Conservation (phyloP, 768 basidiomycete species). For the Pholiota conissans region DNA sequence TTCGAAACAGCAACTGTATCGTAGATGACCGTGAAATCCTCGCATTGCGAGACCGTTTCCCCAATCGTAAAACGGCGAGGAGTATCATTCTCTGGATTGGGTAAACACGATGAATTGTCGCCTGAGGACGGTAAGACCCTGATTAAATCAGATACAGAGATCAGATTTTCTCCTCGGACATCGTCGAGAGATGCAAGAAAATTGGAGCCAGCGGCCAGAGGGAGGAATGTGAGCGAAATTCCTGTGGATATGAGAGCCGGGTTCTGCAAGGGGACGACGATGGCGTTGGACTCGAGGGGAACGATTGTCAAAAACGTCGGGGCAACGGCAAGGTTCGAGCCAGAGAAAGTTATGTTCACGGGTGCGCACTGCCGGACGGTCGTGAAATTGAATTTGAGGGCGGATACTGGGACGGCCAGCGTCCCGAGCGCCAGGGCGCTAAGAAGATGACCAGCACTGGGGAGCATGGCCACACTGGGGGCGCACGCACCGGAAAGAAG, state of each 20-base stretch:
- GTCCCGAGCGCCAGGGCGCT: slow-evolving; percentile 33
- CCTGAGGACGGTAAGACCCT: slow-evolving; percentile 39
- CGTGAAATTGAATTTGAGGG: slow-evolving; percentile 40
- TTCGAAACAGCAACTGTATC: slow-evolving; percentile 27
- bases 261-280: slow-evolving; percentile 45
- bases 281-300: slow-evolving; percentile 51
- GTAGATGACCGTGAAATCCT: slow-evolving; percentile 45
- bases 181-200: slow-evolving; percentile 61
- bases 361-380: slow-evolving; percentile 53
- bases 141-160: slow-evolving; percentile 48
- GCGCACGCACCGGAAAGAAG: slow-evolving; percentile 28
- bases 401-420: slow-evolving; percentile 38
- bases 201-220: slow-evolving; percentile 44
- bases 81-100: slow-evolving; percentile 10
- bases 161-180: slow-evolving; percentile 35
- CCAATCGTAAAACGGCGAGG: slow-evolving; percentile 32
- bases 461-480: slow-evolving; percentile 35
- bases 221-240: slow-evolving; percentile 49
- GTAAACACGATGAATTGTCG: slow-evolving; percentile 42
- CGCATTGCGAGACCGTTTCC: slow-evolving; percentile 44
- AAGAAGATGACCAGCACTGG: slow-evolving; percentile 26
- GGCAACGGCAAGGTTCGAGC: slow-evolving; percentile 35
- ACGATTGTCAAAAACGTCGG: slow-evolving; percentile 51
- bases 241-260: slow-evolving; percentile 37
- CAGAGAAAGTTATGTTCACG: slow-evolving; percentile 42